Percentiles rank a stretch among this genome's conserved stretches.
Evolutionary conservation across 495 filamentous ascomycete species (phyloP).

Genomic region (Hypoxylon rickii): DNA sequence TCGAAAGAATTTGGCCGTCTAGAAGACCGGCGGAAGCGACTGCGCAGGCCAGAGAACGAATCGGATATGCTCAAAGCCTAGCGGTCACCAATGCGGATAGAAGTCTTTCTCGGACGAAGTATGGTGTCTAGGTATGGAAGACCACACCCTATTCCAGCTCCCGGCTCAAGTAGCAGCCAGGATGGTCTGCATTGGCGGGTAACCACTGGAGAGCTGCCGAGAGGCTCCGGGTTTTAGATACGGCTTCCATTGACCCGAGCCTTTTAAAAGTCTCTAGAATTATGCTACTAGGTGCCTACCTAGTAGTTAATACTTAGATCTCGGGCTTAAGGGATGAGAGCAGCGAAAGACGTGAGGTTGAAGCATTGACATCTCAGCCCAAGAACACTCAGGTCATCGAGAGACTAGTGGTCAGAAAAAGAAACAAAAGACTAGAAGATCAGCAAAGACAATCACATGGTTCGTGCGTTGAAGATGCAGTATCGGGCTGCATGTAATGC

Average conservation of each 20-base stretch:
- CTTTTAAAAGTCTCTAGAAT: no score
- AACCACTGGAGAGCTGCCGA: slow-evolving; percentile 1
- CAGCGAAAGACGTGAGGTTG: no score
- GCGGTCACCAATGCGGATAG: slow-evolving; percentile 13
- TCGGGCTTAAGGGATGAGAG: no score
- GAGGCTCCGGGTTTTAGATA: slow-evolving; percentile 2
- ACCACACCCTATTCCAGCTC: slow-evolving; percentile 7
- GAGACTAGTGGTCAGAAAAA: no score
- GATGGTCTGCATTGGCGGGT: background rate
- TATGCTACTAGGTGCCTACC: background rate
- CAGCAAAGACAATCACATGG: no score
- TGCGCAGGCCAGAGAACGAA: slow-evolving; percentile 16
- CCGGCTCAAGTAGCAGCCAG: slow-evolving; percentile 2
- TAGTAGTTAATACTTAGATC: no score
- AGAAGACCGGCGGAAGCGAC: slow-evolving; percentile 15
- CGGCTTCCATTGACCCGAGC: slow-evolving; percentile 19
- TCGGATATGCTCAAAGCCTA: slow-evolving; percentile 12
- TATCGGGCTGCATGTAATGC: no score
- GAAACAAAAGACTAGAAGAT: no score
- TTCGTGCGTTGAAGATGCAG: no score
- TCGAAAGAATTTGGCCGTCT: slow-evolving; percentile 11
- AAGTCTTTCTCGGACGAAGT: slow-evolving; percentile 9
- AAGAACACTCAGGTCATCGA: no score
- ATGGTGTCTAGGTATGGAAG: slow-evolving; percentile 9
- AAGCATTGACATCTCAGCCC: no score